These are phyloP conservation scores for Coelastrella sp. DNA, from an alignment of 139 green algal genomes.

Conservation along the genomic window DNA sequence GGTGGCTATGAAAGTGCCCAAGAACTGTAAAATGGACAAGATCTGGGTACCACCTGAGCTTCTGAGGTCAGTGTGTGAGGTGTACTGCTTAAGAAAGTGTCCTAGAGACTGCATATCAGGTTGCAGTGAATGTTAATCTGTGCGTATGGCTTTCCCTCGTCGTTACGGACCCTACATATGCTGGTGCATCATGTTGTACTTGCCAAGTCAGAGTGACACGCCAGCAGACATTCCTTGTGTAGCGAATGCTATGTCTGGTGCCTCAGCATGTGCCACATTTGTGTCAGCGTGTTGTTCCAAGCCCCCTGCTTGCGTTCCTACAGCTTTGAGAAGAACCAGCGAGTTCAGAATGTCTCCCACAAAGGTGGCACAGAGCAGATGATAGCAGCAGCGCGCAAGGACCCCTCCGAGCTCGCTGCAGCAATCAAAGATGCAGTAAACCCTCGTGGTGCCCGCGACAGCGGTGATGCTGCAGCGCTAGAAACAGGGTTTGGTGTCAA, in stretches of 20 bases:
- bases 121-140: too few species aligned
- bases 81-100: too few species aligned
- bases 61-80: not conserved
- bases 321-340: not conserved
- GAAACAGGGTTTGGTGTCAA: not conserved
- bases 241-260: not conserved
- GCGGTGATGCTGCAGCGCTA: conserved; percentile 9
- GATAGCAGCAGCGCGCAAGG: conserved; percentile 4
- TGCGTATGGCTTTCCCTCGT: too few species aligned
- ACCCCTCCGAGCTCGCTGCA: not conserved
- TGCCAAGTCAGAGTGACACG: too few species aligned
- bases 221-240: too few species aligned
- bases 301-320: not conserved
- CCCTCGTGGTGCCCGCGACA: not conserved
- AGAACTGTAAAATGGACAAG: not conserved
- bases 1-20: not conserved
- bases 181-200: too few species aligned
- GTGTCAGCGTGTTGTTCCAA: not conserved
- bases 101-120: too few species aligned
- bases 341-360: conserved; percentile 1
- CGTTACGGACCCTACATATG: too few species aligned
- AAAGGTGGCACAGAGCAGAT: conserved; percentile 10
- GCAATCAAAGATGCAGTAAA: not conserved
- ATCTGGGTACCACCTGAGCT: not conserved
- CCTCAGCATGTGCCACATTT: too few species aligned